Evolutionary conservation across 768 basidiomycete genomes (phyloP), one percentile per base, ranked within the genome.

Genomic region (Auriscalpium vulgare): DNA sequence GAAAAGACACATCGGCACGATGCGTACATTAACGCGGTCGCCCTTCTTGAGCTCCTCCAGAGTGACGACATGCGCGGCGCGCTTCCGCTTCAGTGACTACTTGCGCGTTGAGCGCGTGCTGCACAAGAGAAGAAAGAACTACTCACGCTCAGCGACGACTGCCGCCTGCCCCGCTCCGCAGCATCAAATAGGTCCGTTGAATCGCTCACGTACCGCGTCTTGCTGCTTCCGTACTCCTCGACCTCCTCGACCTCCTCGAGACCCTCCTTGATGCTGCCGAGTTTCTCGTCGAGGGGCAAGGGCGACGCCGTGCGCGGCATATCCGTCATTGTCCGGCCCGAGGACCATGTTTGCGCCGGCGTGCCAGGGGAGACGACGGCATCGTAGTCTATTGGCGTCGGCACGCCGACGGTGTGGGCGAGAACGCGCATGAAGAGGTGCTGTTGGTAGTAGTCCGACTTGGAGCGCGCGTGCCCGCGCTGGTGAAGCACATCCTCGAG

Each of bases 351-450:
- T 13, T 19, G 10, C 21, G 53, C 46, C 35, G 35, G 38, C 14
- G 37, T 17, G 23, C 14, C 23, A 2, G 13, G 10, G 10, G 10
- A 13, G 16, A 8, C 8, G 10, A n/a, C n/a, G 23, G n/a, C 56
- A 14, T 36, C 6, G 9, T 13, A 13, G 46, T 19, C 1, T n/a
- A 37, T 19, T 19, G 56, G 47, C 8, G 17, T 38, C 37, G 11
- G 43, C 19, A 5, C 67, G 40, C 38, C 67, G 23, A 88, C 73
- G 50, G 82, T 74, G 63, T 91, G 88, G 59, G 80, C 80, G 23
- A 90, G 75, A 37, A 87, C 70, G 19, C 83, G 80, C 38, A 88
- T 70, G 71, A 89, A 90, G n/a, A 91, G 77, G 63, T 89, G 87
- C 56, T 79, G 75, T 14, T 68, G 59, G 69, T 85, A 90, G 65